Base-by-base conservation (phyloP, 2,329 filamentous ascomycete genomes). In the Nemania sp. region DNA sequence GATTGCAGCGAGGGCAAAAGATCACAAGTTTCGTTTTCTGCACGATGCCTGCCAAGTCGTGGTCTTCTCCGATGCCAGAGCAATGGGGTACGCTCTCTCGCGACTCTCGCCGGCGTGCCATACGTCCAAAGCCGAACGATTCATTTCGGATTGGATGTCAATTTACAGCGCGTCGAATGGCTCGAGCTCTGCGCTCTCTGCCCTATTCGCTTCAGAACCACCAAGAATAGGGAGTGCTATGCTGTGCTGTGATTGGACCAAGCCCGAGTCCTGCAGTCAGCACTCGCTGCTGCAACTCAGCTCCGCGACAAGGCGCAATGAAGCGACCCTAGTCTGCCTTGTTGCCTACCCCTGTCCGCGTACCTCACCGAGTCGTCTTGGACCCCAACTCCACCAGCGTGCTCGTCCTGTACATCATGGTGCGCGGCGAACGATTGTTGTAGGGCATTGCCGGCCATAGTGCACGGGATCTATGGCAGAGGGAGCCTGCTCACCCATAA, bases 201-300 rank as follows among this genome's bases (percentile, higher is more conserved):
- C 59, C 55, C 62, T 45, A 12, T 37, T 63, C 50, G 55, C 57
- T 61, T 53, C 54, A 55, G 60, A 46, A 52, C 49, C 60, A 54
- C 60, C 67, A 64, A 29, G 60, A 60, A 61, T 65, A 53, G 55
- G 51, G 25, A 62, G 45, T 35, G 57, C 62, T 55, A 7, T 35
- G 62, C 62, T 55, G 25, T 35, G 62, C 57, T 69, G 37, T 72
- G 68, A 73, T 73, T 73, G 71, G 71, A 47, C 55, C 34, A 66
- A 66, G 66, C 71, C 63, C 71, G 71, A 72, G 66, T 72, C 69
- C 69, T 72, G 71, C 71, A 71, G 71, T 73, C 70, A 73, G 71
- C 70, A 71, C 47, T 55, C 65, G 57, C 64, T 59, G 63, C 68
- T 70, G 66, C 68, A 67, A 67, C 68, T 71, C 71, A 74, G 72